Evolutionary conservation across 1,284 basidiomycete species (phyloP), one percentile per base, ranked within the genome.

Genomic region (Ceratobasidium theobromae): DNA sequence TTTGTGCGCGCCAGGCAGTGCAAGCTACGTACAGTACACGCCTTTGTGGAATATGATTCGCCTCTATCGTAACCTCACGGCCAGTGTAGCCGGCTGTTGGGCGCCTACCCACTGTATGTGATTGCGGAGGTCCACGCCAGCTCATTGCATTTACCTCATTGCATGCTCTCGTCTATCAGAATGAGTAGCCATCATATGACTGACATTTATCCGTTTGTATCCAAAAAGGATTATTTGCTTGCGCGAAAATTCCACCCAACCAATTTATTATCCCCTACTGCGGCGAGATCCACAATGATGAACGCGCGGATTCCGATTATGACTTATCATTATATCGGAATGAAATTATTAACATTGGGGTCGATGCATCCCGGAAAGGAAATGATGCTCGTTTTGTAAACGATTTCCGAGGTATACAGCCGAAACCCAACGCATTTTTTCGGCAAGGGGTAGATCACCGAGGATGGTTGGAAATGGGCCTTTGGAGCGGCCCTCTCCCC

Each of bases 301-400:
- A 85, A 40, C 83, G 91, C 64, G 78, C 78, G 21, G 76, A 81
- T 25, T 90, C 87, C 16, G 87, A 95, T 75, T 97, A 97, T 74
- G 95, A 97, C 76, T 79, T 97, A 40, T 92, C 87, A 2, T 80
- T 95, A 66, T 9, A 74, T 74, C 68, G 73, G 73, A 1, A 70
- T 69, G 28, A 62, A 55, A 52, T 70, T 70, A 27, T 78, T 28
- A 74, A 74, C 8, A 73, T 81, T 49, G 79, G 79, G n/a, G 75
- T 81, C 28, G 94, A 96, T 75, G 93, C 93, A 8, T 81, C 80
- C 32, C 70, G 43, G 0, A 83, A 83, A 76, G 95, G 95, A 21
- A 96, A 94, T 76, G 91, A 94, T 73, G 88, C 86, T 2, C 80
- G 93, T 70, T 94, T 95, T 74, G 81, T 92, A 69, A 95, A 95